Evolutionary conservation across 1,139 yeast species (phyloP), one percentile per base, ranked within the genome.

Genomic region (Suhomyces ambrosiae): DNA sequence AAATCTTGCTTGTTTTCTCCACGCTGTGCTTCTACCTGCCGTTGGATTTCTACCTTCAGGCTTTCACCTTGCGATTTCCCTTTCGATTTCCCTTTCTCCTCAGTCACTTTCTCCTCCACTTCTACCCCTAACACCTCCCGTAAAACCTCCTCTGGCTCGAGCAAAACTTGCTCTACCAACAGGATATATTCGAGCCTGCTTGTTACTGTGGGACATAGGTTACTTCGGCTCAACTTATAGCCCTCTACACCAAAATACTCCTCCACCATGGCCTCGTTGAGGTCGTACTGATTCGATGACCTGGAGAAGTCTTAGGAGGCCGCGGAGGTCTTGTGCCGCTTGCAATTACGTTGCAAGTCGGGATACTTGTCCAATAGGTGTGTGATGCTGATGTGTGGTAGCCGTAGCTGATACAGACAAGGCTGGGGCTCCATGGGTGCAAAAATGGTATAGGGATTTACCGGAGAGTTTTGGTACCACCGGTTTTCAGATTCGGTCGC

Each of bases 201-300:
- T 19, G 54, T 53, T 2, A 56, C 41, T 4, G 57, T 40, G 5
- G 60, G 60, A 38, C 60, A 55, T 21, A 56, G 40, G 21, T 45
- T 49, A 5, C 25, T 30, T 11, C 58, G 29, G 18, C 46, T 40
- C 23, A 56, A 41, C 8, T 23, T 26, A 30, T 49, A 49, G 30
- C 38, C 38, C 4, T 40, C 33, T 6, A 46, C 27, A 7, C 40
- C 46, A 28, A 49, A 56, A 34, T 45, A 46, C 9, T 50, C 44
- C 21, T 37, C 33, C 4, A 56, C 35, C 7, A 50, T 46, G 8
- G 33, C 34, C 31, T 56, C 58, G 7, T 51, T 47, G 8, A 54
- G 34, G 12, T 42, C 47, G 38, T 47, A 53, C 32, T 53, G 58
- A 32, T 40, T 37, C 16, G 33, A 42, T 2, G 55, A 37, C 9